Conservation (phyloP, 108 stramenopile species). For the Skeletonema marinoi region DNA sequence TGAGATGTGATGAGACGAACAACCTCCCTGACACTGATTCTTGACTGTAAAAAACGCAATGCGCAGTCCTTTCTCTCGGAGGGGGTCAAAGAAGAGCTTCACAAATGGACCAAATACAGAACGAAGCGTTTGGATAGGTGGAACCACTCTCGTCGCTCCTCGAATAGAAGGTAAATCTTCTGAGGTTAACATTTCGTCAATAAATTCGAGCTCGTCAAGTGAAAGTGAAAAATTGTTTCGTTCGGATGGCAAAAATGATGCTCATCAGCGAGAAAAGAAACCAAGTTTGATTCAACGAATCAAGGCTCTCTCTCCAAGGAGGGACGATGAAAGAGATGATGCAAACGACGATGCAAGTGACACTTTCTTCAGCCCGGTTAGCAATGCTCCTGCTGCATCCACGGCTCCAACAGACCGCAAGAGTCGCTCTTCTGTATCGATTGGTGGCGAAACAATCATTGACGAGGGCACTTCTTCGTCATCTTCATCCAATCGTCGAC, state of each 20-base stretch:
- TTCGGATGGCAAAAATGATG: not conserved
- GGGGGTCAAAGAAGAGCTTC: not conserved
- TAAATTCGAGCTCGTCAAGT: not conserved
- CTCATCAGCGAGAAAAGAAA: not conserved
- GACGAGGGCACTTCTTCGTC: not conserved
- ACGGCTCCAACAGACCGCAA: not conserved
- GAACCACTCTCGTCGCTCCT: not conserved
- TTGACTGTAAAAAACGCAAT: not conserved
- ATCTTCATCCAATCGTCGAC: not conserved
- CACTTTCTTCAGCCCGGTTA: not conserved
- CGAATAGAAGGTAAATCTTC: not conserved
- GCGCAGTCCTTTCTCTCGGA: not conserved
- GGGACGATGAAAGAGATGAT: not conserved
- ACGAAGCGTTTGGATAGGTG: not conserved
- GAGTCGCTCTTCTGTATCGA: not conserved
- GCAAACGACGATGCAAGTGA: not conserved
- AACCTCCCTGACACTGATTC: no score
- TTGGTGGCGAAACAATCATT: not conserved
- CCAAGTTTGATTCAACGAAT: not conserved
- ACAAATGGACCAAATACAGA: not conserved
- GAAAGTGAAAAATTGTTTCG: not conserved
- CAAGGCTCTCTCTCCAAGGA: not conserved
- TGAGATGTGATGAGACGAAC: no score
- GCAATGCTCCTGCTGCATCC: not conserved
- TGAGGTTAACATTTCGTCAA: not conserved